Evolutionary conservation across 176 grass and related monocot species (phyloP), one percentile per base, ranked within the genome.

Genomic region (Poa annua): DNA sequence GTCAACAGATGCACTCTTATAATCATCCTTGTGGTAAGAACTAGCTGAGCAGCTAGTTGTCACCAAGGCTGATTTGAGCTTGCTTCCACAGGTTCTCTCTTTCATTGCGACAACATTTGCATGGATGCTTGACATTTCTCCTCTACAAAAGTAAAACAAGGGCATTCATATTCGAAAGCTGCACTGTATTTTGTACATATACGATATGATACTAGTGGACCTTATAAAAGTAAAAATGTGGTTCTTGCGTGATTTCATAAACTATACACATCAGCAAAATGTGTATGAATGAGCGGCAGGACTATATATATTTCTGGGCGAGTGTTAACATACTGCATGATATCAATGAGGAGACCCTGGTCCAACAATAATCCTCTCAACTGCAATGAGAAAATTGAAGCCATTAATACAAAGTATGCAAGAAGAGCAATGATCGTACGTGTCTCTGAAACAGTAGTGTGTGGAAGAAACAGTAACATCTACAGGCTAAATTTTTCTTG

Each of bases 91-190:
- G 41, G 81, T 75, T 85, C 85, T 89, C 75, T 92, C 84, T 85
- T 92, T 94, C 17, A 92, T 75, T 66, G 26, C 63, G 56, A 86
- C 78, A 21, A 84, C 69, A 67, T 92, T 86, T 77, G 84, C 66
- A 66, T 75, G 69, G 42, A 92, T 90, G 38, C 60, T 78, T 48
- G 90, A 88, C 56, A 92, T 87, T 88, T 96, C 90, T 78, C 90
- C 88, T 85, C 90, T 96, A 88, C 19, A 79, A 82, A 79, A 85
- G 39, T 41, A 83, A 39, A 81, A 78, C 4, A 26, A 71, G 74
- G 78, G 12, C 79, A 20, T 61, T 20, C 59, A 66, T 7, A 68
- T 51, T 84, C 75, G 7, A 48, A 59, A 29, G 4, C 25, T 35
- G 39, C 22, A 39, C 81, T 17, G 7, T 6, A 26, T 63, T 21